Conservation (phyloP, 108 stramenopile species). For the Schizochytrium sp. region DNA sequence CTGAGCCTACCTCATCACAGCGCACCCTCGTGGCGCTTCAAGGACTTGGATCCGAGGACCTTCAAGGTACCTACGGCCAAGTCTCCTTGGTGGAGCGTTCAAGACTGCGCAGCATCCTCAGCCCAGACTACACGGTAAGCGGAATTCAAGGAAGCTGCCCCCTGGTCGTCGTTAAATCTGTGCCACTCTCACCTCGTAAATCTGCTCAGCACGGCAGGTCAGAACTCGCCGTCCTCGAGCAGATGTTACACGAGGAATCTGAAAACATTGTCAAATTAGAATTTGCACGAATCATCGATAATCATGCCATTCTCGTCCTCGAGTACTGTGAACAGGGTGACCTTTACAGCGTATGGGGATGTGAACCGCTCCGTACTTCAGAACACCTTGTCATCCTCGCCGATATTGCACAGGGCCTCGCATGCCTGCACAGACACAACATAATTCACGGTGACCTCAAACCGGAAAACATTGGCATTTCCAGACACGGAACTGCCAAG, state of each 20-base stretch:
- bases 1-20: neutral
- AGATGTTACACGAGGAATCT: neutral
- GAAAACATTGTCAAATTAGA: constrained; percentile 29
- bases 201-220: neutral
- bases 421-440: constrained; percentile 56
- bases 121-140: neutral
- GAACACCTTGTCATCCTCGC: constrained; percentile 45
- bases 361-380: constrained; percentile 2
- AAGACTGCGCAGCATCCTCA: neutral
- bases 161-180: neutral
- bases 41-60: neutral
- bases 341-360: constrained; percentile 30
- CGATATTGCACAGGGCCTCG: constrained; percentile 59
- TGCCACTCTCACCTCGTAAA: neutral
- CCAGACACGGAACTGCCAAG: constrained; percentile 45
- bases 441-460: constrained; percentile 70
- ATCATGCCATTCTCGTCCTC: neutral
- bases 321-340: constrained; percentile 59
- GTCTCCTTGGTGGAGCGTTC: neutral
- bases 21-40: neutral
- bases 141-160: neutral
- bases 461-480: constrained; percentile 67
- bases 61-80: constrained; percentile 19
- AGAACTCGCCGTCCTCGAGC: constrained; percentile 9
- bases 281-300: neutral